Base-by-base conservation (phyloP, 495 filamentous ascomycete genomes). In the Viridothelium virens region DNA sequence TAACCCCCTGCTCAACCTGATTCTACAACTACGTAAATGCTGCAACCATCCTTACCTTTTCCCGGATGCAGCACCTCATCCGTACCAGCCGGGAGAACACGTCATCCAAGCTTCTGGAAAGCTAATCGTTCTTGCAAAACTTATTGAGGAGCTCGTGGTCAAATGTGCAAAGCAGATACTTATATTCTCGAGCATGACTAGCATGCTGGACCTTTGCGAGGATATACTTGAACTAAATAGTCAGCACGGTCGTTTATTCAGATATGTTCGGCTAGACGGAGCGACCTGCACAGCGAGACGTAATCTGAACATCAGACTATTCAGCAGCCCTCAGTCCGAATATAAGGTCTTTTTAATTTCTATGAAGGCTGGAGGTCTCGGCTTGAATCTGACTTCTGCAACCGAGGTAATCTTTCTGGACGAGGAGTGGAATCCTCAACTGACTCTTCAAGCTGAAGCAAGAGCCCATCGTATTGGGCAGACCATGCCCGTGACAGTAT, bases 351-450 rank as follows among this genome's bases (percentile, higher is more conserved):
- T 89, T 78, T 71, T 89, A 2, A 81, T 89, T 56, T 86, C 85
- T 0, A 88, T 84, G 7, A 75, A 83, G 44, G 85, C 87, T 33
- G 86, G 87, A 33, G 85, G 87, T 0, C 75, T 89, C 18, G 87
- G 86, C 3, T 79, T 89, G 47, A 89, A 88, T 67, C 74, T 89
- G 0, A 81, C 83, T 2, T 77, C 81, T 39, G 84, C 86, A 0
- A 83, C 80, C 4, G 83, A 84, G 63, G 84, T 88, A 1, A 77
- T 89, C 16, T 85, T 89, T 69, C 72, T 88, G 2, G 87, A 89
- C 48, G 80, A 84, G 44, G 85, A 89, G 66, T 89, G 84, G 84
- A 89, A 89, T 48, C 87, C 86, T 0, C 86, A 87, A 67, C 77
- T 85, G 10, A 85, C 79, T 64, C 67, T 83, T 2, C 85, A 87